A percentile compares a stretch with the other conserved stretches of the same genome.
Conservation (phyloP, 192 early-diverging fungal genomes). For the Ambispora gerdemannii region DNA sequence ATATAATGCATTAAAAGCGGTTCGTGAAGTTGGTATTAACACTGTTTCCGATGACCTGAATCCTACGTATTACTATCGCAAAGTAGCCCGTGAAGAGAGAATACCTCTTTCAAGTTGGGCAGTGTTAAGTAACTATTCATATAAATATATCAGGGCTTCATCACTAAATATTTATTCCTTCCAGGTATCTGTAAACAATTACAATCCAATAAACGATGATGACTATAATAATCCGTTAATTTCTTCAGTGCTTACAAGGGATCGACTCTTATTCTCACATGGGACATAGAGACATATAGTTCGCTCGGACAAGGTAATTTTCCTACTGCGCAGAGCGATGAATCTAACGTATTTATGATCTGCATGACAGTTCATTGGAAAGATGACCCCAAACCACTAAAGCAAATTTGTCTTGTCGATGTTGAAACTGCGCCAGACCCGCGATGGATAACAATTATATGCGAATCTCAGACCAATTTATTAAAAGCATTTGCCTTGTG, state of each 20-base stretch:
- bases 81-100: neutral
- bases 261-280: neutral
- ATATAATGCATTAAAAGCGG: too few relatives aligned
- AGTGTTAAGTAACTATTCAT: conserved; percentile 4
- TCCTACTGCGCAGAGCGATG: neutral
- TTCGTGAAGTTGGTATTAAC: neutral
- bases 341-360: conserved; percentile 7
- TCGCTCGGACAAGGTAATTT: neutral
- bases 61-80: neutral
- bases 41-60: neutral
- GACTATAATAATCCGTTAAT: neutral
- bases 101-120: neutral
- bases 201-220: neutral
- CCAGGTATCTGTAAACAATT: neutral
- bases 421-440: conserved; percentile 1
- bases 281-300: neutral
- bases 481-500: neutral
- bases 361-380: conserved; percentile 17
- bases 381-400: conserved; percentile 3
- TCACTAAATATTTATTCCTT: neutral
- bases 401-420: conserved; percentile 19
- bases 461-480: neutral
- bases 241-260: neutral
- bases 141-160: neutral
- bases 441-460: neutral